Evolutionary conservation across 2,329 filamentous ascomycete species (phyloP), one percentile per base, ranked within the genome.

Genomic region (Sporothrix brunneoviolacea): DNA sequence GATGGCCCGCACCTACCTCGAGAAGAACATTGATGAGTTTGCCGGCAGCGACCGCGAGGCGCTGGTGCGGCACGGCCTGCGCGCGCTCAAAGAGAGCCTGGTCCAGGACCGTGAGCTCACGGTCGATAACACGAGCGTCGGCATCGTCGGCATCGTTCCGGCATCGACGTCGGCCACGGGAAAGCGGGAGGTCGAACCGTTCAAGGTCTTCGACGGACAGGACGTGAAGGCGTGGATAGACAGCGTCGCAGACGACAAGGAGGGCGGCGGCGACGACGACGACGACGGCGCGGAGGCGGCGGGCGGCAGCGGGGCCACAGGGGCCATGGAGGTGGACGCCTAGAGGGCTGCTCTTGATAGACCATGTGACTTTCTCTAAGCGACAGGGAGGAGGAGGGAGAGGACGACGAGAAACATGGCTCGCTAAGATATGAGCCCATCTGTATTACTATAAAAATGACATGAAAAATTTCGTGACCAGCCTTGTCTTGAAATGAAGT

Each of bases 71-170:
- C 93, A 98, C 73, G 93, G 91, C 28, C 74, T 98, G 64, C 80
- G 81, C 65, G 91, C 93, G 46, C 75, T 98, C 65, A 95, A 95
- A 77, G 93, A 98, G 76, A 95, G 87, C 60, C 74, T 98, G 67
- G 86, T 88, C 52, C 91, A 97, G 79, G 93, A 98, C 71, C 95
- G 94, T 76, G 91, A 97, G 77, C 74, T 98, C 67, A 97, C 91
- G 50, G 82, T 96, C 36, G 93, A 97, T 68, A 98, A 98, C 73
- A 95, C 91, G 49, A 95, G 89, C 60, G 80, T 98, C 48, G 91
- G 88, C 33, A 76, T 96, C 54, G 87, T 91, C 19, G 91, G 91
- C 9, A 72, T 79, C 43, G 71, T 62, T 41, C 90, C 90, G 4
- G 73, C 78, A 39, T 69, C 60, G 42, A 67, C 71, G 50, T 68